Base-by-base conservation (phyloP, 164 flowering plant genomes). In the Vitis cinerea region DNA sequence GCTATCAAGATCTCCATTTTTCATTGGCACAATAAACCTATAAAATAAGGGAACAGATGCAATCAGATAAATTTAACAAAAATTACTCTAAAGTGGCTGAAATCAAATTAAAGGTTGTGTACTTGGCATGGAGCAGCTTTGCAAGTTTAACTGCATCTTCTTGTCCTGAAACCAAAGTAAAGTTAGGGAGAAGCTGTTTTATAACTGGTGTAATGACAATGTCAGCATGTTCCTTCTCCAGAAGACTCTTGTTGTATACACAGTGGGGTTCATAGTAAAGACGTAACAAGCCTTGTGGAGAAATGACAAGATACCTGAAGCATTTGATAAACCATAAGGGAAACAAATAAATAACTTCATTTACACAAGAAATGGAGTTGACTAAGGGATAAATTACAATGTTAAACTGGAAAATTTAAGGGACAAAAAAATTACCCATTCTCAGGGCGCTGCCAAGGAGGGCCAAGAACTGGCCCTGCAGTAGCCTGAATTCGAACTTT, bases 381-480 rank as follows among this genome's bases (percentile, higher is more conserved):
- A 31, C 15, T 14, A 30, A 47, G 30, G 19, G 19, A 30, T 15
- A 1, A 61, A 1, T 37, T n/a, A 14, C 3, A 3, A 8, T 9
- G 19, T 8, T 29, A 3, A 44, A 47, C 52, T 47, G 63, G 63
- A 15, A 57, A 12, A 14, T 57, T 59, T 14, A 48, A n/a, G 69
- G 48, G 53, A 16, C 50, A 19, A 65, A 59, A 61, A 48, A 13
- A 60, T 65, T 81, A 92, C 97, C 98, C 97, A 71, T 95, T 95
- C 76, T 93, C 98, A 52, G 98, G 98, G 1, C 91, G 90, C 77
- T 93, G 98, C 99, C 99, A 95, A 53, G 98, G 99, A 71, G 96
- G 98, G 58, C 99, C 99, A 3, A 93, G 80, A 75, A 95, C 82
- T 57, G 98, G 99, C 9, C 99, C 97, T 51, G 93, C 84, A 66